A percentile compares a stretch with the other conserved stretches of the same genome.
Evolutionary conservation across 192 early-diverging fungal species (phyloP).

Genomic region (Glomus cerebriforme): DNA sequence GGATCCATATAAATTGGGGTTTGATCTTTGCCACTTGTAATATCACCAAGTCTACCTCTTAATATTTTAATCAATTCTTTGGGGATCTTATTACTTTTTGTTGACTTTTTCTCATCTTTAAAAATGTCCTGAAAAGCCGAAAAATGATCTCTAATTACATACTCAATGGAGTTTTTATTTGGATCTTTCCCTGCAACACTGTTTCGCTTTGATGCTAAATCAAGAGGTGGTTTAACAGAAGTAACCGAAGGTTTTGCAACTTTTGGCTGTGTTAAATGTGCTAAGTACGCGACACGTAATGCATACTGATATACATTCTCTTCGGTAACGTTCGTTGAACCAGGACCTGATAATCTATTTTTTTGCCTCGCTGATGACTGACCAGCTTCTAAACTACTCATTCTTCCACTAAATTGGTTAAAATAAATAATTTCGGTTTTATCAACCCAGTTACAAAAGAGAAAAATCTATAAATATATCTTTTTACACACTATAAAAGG

Average conservation of each 20-base stretch:
- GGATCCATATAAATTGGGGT: slow-evolving; percentile 51
- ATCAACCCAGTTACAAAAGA: neutral
- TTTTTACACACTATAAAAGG: too few species aligned
- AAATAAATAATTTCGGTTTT: neutral
- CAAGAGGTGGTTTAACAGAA: neutral
- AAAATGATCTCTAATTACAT: neutral
- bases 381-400: neutral
- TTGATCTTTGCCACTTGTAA: slow-evolving; percentile 47
- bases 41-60: slow-evolving; percentile 44
- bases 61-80: slow-evolving; percentile 50
- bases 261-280: slow-evolving; percentile 12
- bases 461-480: neutral
- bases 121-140: neutral
- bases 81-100: slow-evolving; percentile 44
- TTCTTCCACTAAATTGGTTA: neutral
- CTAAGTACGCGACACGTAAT: slow-evolving; percentile 23
- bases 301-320: slow-evolving; percentile 23
- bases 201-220: neutral
- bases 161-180: neutral
- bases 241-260: neutral
- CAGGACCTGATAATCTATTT: neutral
- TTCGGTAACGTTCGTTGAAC: slow-evolving; percentile 7
- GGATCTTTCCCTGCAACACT: neutral
- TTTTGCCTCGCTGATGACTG: neutral
- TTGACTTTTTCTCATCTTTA: slow-evolving; percentile 23